These are phyloP conservation scores for Ceriops tagal DNA, from an alignment of 345 rosid species.

Conservation along the genomic window DNA sequence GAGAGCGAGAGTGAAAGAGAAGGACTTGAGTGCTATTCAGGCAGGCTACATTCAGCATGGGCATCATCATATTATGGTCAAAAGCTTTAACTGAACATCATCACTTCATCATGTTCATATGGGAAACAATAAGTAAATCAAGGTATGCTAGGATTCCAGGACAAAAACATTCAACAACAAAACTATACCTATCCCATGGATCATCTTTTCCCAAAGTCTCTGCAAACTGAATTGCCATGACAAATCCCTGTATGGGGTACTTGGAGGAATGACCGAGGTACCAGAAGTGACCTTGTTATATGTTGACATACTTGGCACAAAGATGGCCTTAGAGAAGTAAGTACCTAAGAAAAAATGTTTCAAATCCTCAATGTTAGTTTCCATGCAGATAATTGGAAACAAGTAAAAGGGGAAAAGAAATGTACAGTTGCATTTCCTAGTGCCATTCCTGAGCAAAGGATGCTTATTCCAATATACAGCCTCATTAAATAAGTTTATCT, in stretches of 20 bases:
- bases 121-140: not conserved
- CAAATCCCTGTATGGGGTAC: constrained; percentile 43
- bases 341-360: constrained; percentile 44
- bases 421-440: not conserved
- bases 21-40: too few relatives aligned
- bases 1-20: too few relatives aligned
- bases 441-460: not conserved
- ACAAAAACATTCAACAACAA: not conserved
- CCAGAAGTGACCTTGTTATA: constrained; percentile 75
- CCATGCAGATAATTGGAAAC: not conserved
- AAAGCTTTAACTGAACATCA: not conserved
- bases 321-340: constrained; percentile 72
- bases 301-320: constrained; percentile 73
- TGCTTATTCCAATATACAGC: not conserved
- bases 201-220: constrained; percentile 64
- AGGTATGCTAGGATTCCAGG: not conserved
- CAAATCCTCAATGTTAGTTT: constrained; percentile 2
- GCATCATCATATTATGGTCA: too few relatives aligned
- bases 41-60: too few relatives aligned
- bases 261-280: constrained; percentile 41
- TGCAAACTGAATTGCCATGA: constrained; percentile 79
- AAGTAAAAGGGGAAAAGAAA: not conserved
- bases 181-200: constrained; percentile 54
- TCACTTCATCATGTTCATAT: not conserved
- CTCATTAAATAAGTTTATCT: not conserved